These are phyloP conservation scores for Triticum urartu DNA, from an alignment of 176 grass and related monocot species.

Conservation along the genomic window DNA sequence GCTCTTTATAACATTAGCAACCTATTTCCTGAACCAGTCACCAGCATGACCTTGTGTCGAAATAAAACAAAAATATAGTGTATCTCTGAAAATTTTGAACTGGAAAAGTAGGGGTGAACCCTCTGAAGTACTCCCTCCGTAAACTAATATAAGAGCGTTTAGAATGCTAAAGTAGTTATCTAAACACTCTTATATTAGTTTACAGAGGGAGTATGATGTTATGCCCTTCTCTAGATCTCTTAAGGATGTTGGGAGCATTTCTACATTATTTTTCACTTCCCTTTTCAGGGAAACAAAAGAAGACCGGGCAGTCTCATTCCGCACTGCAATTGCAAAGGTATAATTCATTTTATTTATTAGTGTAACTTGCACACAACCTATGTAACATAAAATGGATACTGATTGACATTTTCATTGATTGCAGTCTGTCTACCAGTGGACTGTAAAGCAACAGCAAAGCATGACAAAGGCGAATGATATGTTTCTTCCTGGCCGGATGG, in stretches of 20 bases:
- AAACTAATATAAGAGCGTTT: too few species aligned
- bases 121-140: background rate
- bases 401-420: conserved; percentile 33
- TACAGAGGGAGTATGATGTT: background rate
- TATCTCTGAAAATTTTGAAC: background rate
- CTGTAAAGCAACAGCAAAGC: conserved; percentile 83
- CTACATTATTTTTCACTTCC: conserved; percentile 19
- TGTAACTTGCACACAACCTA: background rate
- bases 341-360: conserved; percentile 10
- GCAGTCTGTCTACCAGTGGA: conserved; percentile 98
- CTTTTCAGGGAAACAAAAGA: conserved; percentile 61
- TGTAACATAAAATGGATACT: conserved; percentile 18
- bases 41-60: background rate
- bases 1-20: background rate
- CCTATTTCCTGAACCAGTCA: conserved; percentile 21
- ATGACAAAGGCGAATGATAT: conserved; percentile 84
- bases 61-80: background rate
- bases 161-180: too few species aligned
- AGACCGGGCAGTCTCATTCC: conserved; percentile 70
- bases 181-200: too few species aligned
- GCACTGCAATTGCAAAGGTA: conserved; percentile 93
- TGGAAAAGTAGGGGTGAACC: background rate
- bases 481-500: conserved; percentile 97
- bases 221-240: background rate
- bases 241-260: background rate